These are phyloP conservation scores for Pyrenophora teres DNA, from an alignment of 2,329 filamentous ascomycete species.

Conservation along the genomic window DNA sequence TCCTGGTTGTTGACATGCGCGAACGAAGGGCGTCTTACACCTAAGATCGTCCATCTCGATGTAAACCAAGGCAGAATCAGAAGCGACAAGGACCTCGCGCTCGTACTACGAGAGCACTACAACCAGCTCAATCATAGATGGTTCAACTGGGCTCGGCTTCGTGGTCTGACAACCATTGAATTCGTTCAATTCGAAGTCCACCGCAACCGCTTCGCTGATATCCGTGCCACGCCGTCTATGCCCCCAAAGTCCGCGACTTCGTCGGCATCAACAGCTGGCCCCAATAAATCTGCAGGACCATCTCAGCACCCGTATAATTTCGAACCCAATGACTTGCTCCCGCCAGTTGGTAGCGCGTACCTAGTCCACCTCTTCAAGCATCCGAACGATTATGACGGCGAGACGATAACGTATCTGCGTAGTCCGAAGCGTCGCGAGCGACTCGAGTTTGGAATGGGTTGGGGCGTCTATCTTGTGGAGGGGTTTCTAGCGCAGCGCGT, in stretches of 20 bases:
- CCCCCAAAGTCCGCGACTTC: conserved; percentile 28
- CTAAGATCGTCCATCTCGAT: conserved; percentile 47
- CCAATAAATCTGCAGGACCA: conserved; percentile 20
- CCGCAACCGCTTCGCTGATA: conserved; percentile 48
- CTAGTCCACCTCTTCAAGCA: conserved; percentile 49
- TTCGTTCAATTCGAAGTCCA: conserved; percentile 50
- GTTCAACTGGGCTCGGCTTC: conserved; percentile 39
- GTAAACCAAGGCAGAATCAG: conserved; percentile 39
- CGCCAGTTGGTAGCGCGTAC: conserved; percentile 47
- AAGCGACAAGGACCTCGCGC: conserved; percentile 45
- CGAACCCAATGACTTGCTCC: conserved; percentile 45
- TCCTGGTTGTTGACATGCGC: conserved; percentile 48
- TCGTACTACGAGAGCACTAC: conserved; percentile 42
- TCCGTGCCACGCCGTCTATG: conserved; percentile 46
- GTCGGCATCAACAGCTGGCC: conserved; percentile 9
- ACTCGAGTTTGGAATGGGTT: conserved; percentile 45
- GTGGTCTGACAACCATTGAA: conserved; percentile 45
- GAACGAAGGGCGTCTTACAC: conserved; percentile 44
- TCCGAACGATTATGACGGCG: conserved; percentile 47
- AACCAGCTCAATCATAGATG: conserved; percentile 40
- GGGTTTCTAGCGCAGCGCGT: conserved; percentile 46
- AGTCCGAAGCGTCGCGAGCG: conserved; percentile 41
- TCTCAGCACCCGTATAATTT: conserved; percentile 43
- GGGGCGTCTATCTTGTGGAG: conserved; percentile 49
- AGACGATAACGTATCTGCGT: conserved; percentile 45